Conservation (phyloP, 1,139 yeast genomes). For the Magnusiomyces suaveolens region DNA sequence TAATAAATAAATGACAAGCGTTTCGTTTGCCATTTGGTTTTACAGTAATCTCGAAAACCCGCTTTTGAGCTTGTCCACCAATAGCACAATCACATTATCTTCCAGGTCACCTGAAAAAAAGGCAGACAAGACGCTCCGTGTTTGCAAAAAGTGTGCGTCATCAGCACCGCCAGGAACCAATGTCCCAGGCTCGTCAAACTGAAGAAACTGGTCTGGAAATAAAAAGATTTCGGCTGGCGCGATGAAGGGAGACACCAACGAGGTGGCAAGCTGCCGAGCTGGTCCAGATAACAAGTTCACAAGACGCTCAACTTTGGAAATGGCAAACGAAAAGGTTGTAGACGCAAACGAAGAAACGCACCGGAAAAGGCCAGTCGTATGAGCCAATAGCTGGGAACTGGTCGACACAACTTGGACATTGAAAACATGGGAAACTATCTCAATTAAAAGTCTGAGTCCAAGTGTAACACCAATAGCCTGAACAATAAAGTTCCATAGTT, state of each 20-base stretch:
- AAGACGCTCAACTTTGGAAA: no score
- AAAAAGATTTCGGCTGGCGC: neutral
- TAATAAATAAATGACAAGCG: no score
- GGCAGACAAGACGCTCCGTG: constrained; percentile 2
- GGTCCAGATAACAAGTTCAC: neutral
- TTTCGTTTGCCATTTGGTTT: no score
- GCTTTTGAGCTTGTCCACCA: neutral
- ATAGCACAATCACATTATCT: neutral
- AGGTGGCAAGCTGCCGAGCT: neutral
- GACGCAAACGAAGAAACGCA: no score
- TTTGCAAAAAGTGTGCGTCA: no score
- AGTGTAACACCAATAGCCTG: constrained; percentile 19
- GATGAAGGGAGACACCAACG: neutral
- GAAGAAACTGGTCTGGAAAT: no score
- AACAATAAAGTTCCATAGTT: constrained; percentile 16
- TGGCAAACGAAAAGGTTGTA: no score
- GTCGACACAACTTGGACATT: no score
- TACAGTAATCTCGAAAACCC: neutral
- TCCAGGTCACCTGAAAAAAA: constrained; percentile 3
- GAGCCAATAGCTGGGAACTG: no score
- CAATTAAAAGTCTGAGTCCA: constrained; percentile 16
- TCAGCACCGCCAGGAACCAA: no score
- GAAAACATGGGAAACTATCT: constrained; percentile 5
- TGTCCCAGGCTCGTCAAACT: no score
- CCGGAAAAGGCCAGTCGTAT: no score